These are phyloP conservation scores for Eucalyptus polyanthemos DNA, from an alignment of 345 rosid species.

Conservation along the genomic window DNA sequence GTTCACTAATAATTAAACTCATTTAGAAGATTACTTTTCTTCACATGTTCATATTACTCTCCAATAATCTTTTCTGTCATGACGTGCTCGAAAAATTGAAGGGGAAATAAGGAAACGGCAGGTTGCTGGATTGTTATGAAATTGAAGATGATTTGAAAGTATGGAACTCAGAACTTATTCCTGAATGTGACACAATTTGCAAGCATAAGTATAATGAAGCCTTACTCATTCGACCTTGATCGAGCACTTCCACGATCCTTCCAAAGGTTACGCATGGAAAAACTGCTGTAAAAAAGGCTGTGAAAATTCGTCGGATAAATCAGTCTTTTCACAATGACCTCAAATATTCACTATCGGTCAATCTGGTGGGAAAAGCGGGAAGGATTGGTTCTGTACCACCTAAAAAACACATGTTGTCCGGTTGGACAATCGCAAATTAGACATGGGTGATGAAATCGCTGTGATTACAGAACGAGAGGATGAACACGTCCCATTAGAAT, in stretches of 20 bases:
- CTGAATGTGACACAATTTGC: background rate
- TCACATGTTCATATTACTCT: background rate
- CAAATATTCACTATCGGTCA: background rate
- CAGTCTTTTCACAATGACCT: background rate
- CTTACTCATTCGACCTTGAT: background rate
- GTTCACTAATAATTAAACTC: background rate
- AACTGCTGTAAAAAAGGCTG: background rate
- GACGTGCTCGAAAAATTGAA: background rate
- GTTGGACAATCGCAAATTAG: background rate
- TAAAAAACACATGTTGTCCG: background rate
- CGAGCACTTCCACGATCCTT: background rate
- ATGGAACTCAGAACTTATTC: background rate
- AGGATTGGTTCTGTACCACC: background rate
- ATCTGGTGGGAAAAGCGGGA: background rate
- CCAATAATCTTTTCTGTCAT: background rate
- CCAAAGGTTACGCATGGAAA: background rate
- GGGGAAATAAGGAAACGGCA: background rate
- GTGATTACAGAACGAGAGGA: background rate
- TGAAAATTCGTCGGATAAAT: background rate
- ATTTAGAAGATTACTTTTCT: background rate
- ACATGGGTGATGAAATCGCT: background rate
- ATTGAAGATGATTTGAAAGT: background rate
- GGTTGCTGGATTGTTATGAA: background rate
- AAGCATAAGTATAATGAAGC: background rate
- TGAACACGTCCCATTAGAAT: background rate